phyloP scores from a whole-genome alignment of 2,329 filamentous ascomycete genomes.

The Botryotinia globosa region DNA sequence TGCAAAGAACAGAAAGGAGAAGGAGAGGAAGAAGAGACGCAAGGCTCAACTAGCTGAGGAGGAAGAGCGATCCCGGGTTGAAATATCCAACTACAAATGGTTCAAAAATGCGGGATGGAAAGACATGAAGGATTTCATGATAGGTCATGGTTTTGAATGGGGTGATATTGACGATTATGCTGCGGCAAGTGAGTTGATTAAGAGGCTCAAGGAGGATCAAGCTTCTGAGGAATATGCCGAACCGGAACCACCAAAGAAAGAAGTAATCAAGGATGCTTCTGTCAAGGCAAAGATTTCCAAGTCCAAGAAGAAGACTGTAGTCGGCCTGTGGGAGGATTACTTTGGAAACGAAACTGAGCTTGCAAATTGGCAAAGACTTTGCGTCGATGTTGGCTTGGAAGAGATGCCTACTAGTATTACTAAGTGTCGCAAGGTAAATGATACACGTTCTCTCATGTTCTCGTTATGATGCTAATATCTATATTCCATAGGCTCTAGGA shows the following conservation, averaged over 20 bases:
- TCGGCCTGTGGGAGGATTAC: conserved; percentile 24
- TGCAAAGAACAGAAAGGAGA: background rate
- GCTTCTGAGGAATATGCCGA: background rate
- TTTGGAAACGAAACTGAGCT: conserved; percentile 36
- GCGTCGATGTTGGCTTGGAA: conserved; percentile 44
- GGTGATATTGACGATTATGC: background rate
- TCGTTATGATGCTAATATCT: background rate
- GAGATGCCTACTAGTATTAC: conserved; percentile 44
- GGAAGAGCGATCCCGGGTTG: background rate
- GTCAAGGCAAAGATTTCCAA: background rate
- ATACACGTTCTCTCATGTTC: background rate
- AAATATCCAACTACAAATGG: background rate
- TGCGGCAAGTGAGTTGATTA: conserved; percentile 6
- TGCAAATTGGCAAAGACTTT: conserved; percentile 46
- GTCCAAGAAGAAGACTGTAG: conserved; percentile 20
- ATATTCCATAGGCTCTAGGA: conserved; percentile 41
- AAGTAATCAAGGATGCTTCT: background rate
- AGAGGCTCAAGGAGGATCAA: background rate
- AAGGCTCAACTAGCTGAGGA: background rate
- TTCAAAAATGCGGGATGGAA: background rate
- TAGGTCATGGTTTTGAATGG: background rate
- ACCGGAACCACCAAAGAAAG: background rate
- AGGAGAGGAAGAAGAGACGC: conserved; percentile 7
- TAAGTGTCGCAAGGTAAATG: conserved; percentile 46
- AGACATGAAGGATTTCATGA: conserved; percentile 9